Evolutionary conservation across 352 stramenopile species (phyloP), one percentile per base, ranked within the genome.

Genomic region (Plasmopara muralis): DNA sequence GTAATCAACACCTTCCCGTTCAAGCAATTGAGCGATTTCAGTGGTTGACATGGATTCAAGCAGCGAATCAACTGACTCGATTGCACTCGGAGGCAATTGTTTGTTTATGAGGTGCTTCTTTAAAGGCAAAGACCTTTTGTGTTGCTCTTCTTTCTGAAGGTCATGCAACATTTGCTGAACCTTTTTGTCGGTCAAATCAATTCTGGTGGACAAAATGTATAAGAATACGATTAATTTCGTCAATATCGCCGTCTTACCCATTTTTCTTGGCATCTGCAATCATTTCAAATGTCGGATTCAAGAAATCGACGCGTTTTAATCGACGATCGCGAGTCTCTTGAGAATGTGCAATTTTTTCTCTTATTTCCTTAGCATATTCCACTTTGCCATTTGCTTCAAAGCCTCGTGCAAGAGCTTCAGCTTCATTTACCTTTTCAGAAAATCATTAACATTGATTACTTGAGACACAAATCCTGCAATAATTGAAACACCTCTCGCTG

Each of bases 91-190:
- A 34, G 53, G 6, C 9, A 53, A 47, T 47, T 38, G 14, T 9
- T 60, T 62, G 6, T 68, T 58, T 7, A 51, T 51, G 29, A 37
- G 38, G 8, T 40, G 34, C 20, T 68, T 53, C 15, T 29, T 47
- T 25, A 42, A 39, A 18, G n/a, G 7, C 6, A 41, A 16, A 41
- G 55, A 50, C 48, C 50, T 30, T 47, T 84, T 75, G 30, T 45
- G 57, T 7, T 66, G 66, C 47, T 91, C 74, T 20, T 89, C 74
- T 18, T 85, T 66, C 65, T 92, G 83, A 12, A 92, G 67, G 31
- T 94, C 72, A 35, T 86, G 67, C 14, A 94, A 60, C 75, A 91
- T 90, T 55, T 85, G 62, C 57, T 94, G 83, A 4, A 91, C 68
- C 46, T 72, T 76, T 9, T 40, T 59, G 47, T 90, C 80, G 0